These are phyloP conservation scores for Pestalotiopsis sp. DNA, from an alignment of 2,329 filamentous ascomycete genomes.

Conservation along the genomic window DNA sequence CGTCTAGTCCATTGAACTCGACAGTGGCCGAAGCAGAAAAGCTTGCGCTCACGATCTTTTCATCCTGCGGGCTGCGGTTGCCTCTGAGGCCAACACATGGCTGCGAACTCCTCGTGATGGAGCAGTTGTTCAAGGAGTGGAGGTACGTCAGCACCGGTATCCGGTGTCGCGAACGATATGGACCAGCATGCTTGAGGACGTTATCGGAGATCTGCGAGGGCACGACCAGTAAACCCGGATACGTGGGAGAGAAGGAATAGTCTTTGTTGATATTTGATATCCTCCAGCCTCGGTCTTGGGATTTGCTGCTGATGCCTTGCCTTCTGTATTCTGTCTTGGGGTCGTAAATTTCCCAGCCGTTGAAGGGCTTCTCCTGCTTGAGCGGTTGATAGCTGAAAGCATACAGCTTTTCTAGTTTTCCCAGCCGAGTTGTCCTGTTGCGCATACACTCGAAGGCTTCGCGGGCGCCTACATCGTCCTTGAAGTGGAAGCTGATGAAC, in stretches of 20 bases:
- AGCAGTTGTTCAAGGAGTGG: constrained; percentile 96
- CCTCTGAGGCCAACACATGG: constrained; percentile 83
- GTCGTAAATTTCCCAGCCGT: constrained; percentile 87
- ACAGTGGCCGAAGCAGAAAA: constrained; percentile 71
- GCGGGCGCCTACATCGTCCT: constrained; percentile 71
- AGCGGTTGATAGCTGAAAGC: constrained; percentile 85
- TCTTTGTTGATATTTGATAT: constrained; percentile 88
- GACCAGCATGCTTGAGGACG: constrained; percentile 88
- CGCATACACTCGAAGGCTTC: constrained; percentile 90
- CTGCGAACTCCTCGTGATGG: constrained; percentile 93
- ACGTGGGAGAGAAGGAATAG: constrained; percentile 90
- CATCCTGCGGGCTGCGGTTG: constrained; percentile 93
- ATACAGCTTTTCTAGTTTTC: constrained; percentile 84
- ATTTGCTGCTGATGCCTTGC: constrained; percentile 83
- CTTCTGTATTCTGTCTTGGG: constrained; percentile 82
- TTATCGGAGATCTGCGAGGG: constrained; percentile 94
- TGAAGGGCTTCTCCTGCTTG: constrained; percentile 70
- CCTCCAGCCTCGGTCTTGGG: constrained; percentile 80
- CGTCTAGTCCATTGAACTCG: constrained; percentile 38
- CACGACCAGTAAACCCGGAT: constrained; percentile 82
- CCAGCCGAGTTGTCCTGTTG: constrained; percentile 77
- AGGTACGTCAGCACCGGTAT: constrained; percentile 92
- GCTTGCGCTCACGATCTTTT: constrained; percentile 89
- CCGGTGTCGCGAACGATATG: constrained; percentile 84
- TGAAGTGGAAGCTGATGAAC: constrained; percentile 89